Percentiles rank a stretch among this genome's conserved stretches.
phyloP scores from a whole-genome alignment of 768 basidiomycete species.

The Rhodotorula diobovata region DNA sequence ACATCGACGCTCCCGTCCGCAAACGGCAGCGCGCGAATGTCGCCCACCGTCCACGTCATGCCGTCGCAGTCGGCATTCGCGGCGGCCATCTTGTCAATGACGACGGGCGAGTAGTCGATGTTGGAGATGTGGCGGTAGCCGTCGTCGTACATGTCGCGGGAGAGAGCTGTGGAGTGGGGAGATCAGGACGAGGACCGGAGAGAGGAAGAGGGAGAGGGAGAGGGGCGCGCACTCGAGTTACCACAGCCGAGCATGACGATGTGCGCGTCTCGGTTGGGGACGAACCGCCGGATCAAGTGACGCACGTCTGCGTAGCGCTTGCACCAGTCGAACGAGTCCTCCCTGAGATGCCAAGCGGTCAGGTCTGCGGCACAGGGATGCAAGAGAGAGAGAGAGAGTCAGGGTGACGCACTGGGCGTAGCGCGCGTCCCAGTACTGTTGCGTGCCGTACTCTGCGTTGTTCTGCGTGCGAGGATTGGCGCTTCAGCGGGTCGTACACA shows the following conservation, averaged over 20 bases:
- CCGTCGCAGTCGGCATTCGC: conserved; percentile 56
- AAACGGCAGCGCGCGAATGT: conserved; percentile 66
- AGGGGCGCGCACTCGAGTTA: conserved; percentile 55
- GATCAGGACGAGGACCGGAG: background rate
- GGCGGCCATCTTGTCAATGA: conserved; percentile 68
- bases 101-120: conserved; percentile 71
- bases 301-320: conserved; percentile 73
- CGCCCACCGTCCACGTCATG: conserved; percentile 83
- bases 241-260: conserved; percentile 76
- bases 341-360: background rate
- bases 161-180: background rate
- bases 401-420: background rate
- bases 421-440: conserved; percentile 27
- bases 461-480: background rate
- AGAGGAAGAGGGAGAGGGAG: no score
- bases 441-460: conserved; percentile 24
- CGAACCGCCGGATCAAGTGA: conserved; percentile 57
- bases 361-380: background rate
- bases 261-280: conserved; percentile 59
- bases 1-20: conserved; percentile 64
- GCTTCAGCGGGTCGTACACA: background rate
- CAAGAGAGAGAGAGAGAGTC: background rate
- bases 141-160: conserved; percentile 72
- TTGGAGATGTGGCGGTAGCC: conserved; percentile 77
- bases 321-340: conserved; percentile 70